Percentiles rank a stretch among this genome's conserved stretches.
Evolutionary conservation across 176 grass and related monocot species (phyloP).

Genomic region (Ananas comosus): DNA sequence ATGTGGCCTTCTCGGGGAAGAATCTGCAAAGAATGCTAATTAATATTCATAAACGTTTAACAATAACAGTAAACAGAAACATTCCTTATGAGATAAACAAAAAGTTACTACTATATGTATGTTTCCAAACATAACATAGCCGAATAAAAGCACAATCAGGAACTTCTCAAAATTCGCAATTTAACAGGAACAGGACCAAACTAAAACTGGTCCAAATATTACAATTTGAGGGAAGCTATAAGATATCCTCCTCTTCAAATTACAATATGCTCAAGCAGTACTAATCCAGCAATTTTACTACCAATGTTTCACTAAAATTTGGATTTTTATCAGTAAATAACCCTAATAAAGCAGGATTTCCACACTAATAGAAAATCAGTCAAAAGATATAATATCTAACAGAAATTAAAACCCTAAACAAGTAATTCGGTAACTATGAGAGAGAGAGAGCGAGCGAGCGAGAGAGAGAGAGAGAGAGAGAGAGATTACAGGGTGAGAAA

Average conservation of each 20-base stretch:
- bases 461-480: not conserved
- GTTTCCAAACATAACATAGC: not conserved
- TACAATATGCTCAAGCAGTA: too few relatives aligned
- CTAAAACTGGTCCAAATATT: too few relatives aligned
- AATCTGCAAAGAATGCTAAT: conserved; percentile 37
- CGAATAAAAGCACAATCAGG: too few relatives aligned
- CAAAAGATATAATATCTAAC: not conserved
- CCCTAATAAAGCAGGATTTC: not conserved
- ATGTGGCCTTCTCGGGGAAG: conserved; percentile 75
- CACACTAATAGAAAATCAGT: not conserved
- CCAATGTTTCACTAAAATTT: not conserved
- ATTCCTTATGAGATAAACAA: not conserved
- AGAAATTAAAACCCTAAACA: not conserved
- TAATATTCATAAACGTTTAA: not conserved
- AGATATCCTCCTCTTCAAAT: too few relatives aligned
- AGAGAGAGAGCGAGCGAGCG: not conserved
- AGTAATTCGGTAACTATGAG: not conserved
- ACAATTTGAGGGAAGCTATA: too few relatives aligned
- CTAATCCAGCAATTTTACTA: not conserved
- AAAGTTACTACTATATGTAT: not conserved
- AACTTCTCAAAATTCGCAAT: too few relatives aligned
- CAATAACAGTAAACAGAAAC: not conserved
- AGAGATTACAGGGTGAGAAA: conserved; percentile 56
- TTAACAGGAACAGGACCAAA: too few relatives aligned
- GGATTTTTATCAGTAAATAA: not conserved